Evolutionary conservation across 805 yeast species (phyloP).

Genomic region (Pichia scutulata): DNA sequence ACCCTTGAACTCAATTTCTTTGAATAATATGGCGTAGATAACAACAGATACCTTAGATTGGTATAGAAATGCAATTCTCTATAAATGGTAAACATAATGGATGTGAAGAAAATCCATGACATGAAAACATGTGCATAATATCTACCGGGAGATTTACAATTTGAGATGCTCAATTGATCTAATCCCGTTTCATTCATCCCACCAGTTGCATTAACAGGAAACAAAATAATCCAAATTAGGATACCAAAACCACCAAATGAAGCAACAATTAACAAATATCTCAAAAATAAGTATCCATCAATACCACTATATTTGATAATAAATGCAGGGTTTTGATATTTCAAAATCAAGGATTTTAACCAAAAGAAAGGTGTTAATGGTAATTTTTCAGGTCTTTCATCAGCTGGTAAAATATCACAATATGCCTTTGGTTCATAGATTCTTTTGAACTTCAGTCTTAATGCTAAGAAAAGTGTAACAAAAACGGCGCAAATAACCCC

Average conservation of each 20-base stretch:
- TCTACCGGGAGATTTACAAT: constrained; percentile 50
- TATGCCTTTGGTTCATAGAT: constrained; percentile 81
- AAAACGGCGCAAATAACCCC: constrained; percentile 59
- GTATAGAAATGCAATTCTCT: constrained; percentile 76
- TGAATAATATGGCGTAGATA: constrained; percentile 78
- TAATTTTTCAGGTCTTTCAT: constrained; percentile 65
- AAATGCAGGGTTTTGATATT: constrained; percentile 65
- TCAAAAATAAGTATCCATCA: constrained; percentile 87
- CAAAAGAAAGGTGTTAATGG: constrained; percentile 64
- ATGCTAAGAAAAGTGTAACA: constrained; percentile 49
- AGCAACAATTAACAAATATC: constrained; percentile 60
- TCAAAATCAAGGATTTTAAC: constrained; percentile 55
- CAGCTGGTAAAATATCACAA: constrained; percentile 47
- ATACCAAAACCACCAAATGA: constrained; percentile 48
- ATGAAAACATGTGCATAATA: constrained; percentile 83
- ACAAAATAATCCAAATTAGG: constrained; percentile 54
- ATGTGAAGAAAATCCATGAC: constrained; percentile 72
- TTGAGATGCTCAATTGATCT: constrained; percentile 70
- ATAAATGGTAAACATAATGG: constrained; percentile 63
- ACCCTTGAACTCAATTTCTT: constrained; percentile 68
- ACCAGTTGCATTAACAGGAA: constrained; percentile 76
- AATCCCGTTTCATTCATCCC: constrained; percentile 61
- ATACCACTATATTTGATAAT: constrained; percentile 81
- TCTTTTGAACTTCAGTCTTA: constrained; percentile 60
- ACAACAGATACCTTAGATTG: constrained; percentile 66